Evolutionary conservation across 192 early-diverging fungal genomes (phyloP).

Genomic region (Coemansia sp.): DNA sequence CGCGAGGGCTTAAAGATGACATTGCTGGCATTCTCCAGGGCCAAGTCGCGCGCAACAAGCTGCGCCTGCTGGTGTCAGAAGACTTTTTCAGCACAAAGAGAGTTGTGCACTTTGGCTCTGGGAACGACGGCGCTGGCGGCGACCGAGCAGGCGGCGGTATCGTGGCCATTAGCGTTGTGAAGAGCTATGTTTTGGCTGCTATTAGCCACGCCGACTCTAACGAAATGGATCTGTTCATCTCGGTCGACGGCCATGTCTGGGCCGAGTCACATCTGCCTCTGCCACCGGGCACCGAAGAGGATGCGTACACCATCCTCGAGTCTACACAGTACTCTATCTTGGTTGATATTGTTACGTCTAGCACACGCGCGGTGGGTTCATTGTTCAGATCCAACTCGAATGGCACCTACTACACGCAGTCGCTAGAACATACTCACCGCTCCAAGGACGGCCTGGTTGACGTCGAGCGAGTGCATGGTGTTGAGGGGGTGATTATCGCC

Average conservation of each 20-base stretch:
- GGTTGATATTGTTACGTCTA: conserved; percentile 65
- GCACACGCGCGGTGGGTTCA: conserved; percentile 54
- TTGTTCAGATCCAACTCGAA: conserved; percentile 85
- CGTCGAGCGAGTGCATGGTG: conserved; percentile 80
- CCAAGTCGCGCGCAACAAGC: conserved; percentile 7
- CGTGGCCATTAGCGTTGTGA: conserved; percentile 65
- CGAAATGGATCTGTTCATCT: conserved; percentile 62
- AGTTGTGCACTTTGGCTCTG: conserved; percentile 56
- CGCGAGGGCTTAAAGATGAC: background rate
- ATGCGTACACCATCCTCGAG: conserved; percentile 84
- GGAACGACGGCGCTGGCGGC: conserved; percentile 47
- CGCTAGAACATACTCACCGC: conserved; percentile 79
- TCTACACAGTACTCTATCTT: conserved; percentile 69
- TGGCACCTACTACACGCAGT: conserved; percentile 78
- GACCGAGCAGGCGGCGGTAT: conserved; percentile 61
- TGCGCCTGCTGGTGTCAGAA: conserved; percentile 66
- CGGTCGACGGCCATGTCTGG: conserved; percentile 63
- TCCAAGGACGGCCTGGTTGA: conserved; percentile 73
- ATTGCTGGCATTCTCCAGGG: conserved; percentile 25
- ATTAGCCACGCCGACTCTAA: conserved; percentile 54
- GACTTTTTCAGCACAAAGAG: conserved; percentile 65
- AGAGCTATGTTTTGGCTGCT: conserved; percentile 68
- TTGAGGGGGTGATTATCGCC: conserved; percentile 78
- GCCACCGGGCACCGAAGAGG: conserved; percentile 49
- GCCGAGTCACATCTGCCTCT: conserved; percentile 60